Evolutionary conservation across 1,284 basidiomycete genomes (phyloP).

Genomic region (Heterobasidion parviporum): DNA sequence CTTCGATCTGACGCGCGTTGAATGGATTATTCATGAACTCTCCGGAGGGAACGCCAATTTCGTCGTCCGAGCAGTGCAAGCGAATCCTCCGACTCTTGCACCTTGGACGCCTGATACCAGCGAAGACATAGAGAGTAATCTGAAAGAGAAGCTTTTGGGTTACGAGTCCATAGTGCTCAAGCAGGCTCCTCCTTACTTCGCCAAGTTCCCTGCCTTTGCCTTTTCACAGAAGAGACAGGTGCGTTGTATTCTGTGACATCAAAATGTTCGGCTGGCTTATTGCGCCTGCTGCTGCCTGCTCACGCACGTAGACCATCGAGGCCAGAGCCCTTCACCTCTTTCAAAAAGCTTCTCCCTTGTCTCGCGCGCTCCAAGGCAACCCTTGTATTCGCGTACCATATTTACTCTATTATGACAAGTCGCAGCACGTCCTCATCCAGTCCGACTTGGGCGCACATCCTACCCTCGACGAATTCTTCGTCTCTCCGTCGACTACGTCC

Average conservation of each 20-base stretch:
- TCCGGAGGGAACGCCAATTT: conserved; percentile 3
- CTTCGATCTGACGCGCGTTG: not conserved
- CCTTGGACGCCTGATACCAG: no score
- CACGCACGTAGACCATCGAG: not conserved
- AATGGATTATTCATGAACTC: not conserved
- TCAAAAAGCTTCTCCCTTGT: not conserved
- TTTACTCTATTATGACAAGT: not conserved
- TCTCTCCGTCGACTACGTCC: not conserved
- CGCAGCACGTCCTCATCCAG: conserved; percentile 3
- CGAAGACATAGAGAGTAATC: not conserved
- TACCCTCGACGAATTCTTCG: conserved; percentile 1
- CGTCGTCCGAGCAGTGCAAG: conserved; percentile 1
- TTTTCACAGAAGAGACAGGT: conserved; percentile 3
- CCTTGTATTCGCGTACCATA: conserved; percentile 8
- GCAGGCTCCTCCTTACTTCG: conserved; percentile 3
- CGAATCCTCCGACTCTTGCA: not conserved
- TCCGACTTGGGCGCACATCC: conserved; percentile 3
- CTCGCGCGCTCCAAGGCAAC: not conserved
- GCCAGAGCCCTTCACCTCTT: not conserved
- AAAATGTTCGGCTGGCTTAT: not conserved
- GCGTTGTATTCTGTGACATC: not conserved
- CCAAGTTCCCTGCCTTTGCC: conserved; percentile 1
- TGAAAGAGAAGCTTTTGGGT: not conserved
- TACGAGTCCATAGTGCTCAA: not conserved
- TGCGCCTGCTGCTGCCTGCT: not conserved